Percentiles rank a stretch among this genome's conserved stretches.
These are phyloP conservation scores for Fusarium pilosicola DNA, from an alignment of 2,329 filamentous ascomycete species.

Conservation along the genomic window DNA sequence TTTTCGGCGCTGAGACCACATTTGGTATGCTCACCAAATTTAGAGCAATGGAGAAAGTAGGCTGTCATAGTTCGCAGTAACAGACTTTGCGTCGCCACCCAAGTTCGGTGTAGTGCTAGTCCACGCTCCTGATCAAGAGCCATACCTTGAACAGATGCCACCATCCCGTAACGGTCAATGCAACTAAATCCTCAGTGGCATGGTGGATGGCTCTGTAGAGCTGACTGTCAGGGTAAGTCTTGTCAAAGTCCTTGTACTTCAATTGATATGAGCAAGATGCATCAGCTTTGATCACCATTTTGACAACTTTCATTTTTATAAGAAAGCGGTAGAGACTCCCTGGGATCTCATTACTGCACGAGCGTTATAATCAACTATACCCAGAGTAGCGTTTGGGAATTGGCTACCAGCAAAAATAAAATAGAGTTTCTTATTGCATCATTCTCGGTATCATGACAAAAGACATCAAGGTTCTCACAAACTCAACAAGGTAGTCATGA, in stretches of 20 bases:
- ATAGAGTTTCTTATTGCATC: background rate
- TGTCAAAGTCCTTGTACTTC: background rate
- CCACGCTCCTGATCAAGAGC: too few species aligned
- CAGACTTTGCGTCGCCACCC: background rate
- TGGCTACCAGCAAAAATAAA: background rate
- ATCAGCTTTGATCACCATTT: fast-evolving
- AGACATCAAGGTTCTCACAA: constrained; percentile 23
- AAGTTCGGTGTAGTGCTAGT: too few species aligned
- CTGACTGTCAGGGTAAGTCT: background rate
- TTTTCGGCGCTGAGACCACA: background rate
- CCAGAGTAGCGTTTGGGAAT: too few species aligned
- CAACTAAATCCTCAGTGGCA: too few species aligned
- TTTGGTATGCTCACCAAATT: fast-evolving
- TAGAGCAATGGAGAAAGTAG: background rate
- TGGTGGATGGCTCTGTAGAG: too few species aligned
- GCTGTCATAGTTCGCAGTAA: too few species aligned
- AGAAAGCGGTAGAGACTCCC: too few species aligned
- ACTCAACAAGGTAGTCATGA: background rate
- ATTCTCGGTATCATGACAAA: background rate
- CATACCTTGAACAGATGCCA: too few species aligned
- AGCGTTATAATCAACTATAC: fast-evolving
- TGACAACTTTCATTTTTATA: too few species aligned
- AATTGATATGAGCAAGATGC: background rate
- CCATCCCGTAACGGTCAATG: too few species aligned
- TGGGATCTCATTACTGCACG: background rate